These are phyloP conservation scores for Saccharomycopsis sp. DNA, from an alignment of 805 yeast species.

Conservation along the genomic window DNA sequence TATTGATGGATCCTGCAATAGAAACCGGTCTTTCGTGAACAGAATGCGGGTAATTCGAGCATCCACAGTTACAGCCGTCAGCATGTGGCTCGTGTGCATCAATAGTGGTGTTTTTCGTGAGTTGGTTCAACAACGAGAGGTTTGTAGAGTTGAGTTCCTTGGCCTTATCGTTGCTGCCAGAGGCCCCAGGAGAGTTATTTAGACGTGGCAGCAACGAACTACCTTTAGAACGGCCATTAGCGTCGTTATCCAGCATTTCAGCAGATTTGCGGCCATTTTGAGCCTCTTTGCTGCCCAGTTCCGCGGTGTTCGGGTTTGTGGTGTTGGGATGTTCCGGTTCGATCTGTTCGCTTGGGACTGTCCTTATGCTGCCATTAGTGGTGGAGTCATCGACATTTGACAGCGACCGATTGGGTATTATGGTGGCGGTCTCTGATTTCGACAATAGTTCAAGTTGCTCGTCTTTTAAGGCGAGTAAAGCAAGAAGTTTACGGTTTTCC, in stretches of 20 bases:
- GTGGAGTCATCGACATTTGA: not conserved
- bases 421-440: conserved; percentile 23
- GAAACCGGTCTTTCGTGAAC: conserved; percentile 61
- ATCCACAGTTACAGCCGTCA: conserved; percentile 48
- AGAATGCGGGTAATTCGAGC: conserved; percentile 46
- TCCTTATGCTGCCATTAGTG: not conserved
- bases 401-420: not conserved
- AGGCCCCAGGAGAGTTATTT: not conserved
- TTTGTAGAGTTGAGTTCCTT: conserved; percentile 30
- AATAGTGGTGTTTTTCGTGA: conserved; percentile 15
- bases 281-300: too few species aligned
- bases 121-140: conserved; percentile 29
- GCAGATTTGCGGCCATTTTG: too few species aligned
- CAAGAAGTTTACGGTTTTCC: conserved; percentile 65
- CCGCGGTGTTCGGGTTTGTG: too few species aligned
- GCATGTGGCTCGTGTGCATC: conserved; percentile 32
- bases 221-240: too few species aligned
- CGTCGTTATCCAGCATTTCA: too few species aligned
- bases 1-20: conserved; percentile 53
- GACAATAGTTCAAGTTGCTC: conserved; percentile 46
- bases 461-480: conserved; percentile 56
- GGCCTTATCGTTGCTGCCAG: conserved; percentile 5
- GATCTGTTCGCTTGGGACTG: not conserved
- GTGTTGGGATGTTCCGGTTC: not conserved
- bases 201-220: too few species aligned